Percentiles rank a stretch among this genome's conserved stretches.
These are phyloP conservation scores for Pseudogymnoascus sp. DNA, from an alignment of 2,329 filamentous ascomycete genomes.

Conservation along the genomic window DNA sequence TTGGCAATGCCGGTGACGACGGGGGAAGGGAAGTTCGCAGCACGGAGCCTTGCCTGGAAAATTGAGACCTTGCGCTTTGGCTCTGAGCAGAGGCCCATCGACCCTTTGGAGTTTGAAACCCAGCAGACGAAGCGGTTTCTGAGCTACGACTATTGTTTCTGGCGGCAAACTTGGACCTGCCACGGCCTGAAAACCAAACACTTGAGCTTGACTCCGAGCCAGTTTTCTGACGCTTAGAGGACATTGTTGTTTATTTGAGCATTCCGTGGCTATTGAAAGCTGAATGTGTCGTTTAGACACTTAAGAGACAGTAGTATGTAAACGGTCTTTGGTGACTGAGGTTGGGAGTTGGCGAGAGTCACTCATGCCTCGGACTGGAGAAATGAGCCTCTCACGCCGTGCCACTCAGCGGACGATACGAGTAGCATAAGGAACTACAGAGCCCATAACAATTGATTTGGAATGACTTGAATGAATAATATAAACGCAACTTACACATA, in stretches of 20 bases:
- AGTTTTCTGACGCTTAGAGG: neutral
- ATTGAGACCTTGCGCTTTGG: neutral
- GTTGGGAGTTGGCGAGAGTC: neutral
- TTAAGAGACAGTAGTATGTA: no score
- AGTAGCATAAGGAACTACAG: neutral
- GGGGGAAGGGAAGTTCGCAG: slow-evolving; percentile 10
- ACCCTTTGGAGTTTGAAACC: neutral
- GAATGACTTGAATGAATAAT: neutral
- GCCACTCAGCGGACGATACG: neutral
- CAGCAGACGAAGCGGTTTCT: neutral
- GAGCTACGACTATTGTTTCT: neutral
- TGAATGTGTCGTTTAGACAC: neutral
- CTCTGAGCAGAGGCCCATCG: neutral
- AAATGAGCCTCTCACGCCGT: neutral
- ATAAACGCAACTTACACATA: neutral
- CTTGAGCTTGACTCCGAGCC: neutral
- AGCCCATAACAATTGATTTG: neutral
- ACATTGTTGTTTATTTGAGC: neutral
- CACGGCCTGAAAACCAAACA: neutral
- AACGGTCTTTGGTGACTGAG: neutral
- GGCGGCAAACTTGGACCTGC: neutral
- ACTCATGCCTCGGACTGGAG: neutral
- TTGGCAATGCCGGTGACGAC: slow-evolving; percentile 17
- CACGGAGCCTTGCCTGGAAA: slow-evolving; percentile 17
- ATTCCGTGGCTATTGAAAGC: neutral